Evolutionary conservation across 1,284 basidiomycete species (phyloP).

Genomic region (Irpex lacteus): DNA sequence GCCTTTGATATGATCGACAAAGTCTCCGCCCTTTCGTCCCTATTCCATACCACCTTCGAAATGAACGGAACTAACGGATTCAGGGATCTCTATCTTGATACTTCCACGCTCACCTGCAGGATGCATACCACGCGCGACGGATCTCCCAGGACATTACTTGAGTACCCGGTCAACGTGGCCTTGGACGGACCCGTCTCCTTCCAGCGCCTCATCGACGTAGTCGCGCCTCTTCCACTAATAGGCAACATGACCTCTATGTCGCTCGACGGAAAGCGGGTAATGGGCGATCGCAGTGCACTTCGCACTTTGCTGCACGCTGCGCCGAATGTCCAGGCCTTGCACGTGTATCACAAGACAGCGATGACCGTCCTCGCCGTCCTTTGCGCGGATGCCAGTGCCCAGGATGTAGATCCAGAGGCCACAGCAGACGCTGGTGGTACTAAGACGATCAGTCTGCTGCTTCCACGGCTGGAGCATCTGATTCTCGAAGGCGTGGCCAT

Average conservation of each 20-base stretch:
- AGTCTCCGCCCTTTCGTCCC: not conserved
- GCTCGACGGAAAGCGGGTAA: conserved; percentile 3
- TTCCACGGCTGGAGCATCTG: conserved; percentile 5
- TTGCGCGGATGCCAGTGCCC: not conserved
- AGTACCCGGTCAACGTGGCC: not conserved
- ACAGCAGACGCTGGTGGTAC: too few species aligned
- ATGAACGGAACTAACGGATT: not conserved
- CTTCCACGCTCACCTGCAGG: not conserved
- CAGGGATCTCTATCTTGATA: not conserved
- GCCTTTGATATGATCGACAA: not conserved
- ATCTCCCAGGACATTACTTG: not conserved
- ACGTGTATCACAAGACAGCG: conserved; percentile 4
- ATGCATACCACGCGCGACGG: not conserved
- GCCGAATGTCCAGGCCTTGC: conserved; percentile 7
- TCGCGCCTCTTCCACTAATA: not conserved
- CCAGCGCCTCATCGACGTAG: not conserved
- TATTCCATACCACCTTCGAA: not conserved
- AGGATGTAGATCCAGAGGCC: too few species aligned
- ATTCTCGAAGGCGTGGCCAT: conserved; percentile 8
- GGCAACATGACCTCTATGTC: not conserved
- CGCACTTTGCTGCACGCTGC: not conserved
- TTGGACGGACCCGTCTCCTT: not conserved
- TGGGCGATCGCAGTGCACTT: not conserved
- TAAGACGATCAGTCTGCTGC: not conserved
- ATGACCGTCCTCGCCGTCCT: conserved; percentile 4